Evolutionary conservation across 495 filamentous ascomycete species (phyloP).

Genomic region (Opeltia flavorubescens): DNA sequence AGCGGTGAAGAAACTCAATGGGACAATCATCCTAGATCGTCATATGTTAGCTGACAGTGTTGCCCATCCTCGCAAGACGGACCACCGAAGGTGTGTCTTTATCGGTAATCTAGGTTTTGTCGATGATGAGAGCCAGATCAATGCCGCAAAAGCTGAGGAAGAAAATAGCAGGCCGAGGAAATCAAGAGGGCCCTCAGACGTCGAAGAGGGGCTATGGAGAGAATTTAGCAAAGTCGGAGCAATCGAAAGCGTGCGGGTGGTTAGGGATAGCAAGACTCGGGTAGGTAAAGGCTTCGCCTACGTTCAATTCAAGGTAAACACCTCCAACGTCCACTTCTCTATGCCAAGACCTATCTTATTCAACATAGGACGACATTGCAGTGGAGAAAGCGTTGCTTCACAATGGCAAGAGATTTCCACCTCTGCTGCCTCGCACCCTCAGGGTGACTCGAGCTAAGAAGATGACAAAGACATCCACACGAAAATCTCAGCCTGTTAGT

Average conservation of each 20-base stretch:
- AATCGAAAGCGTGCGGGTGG: conserved; percentile 87
- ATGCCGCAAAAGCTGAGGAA: conserved; percentile 39
- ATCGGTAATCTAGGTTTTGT: conserved; percentile 95
- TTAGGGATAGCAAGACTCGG: conserved; percentile 74
- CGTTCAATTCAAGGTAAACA: conserved; percentile 68
- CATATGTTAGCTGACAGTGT: conserved; percentile 84
- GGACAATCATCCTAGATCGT: conserved; percentile 66
- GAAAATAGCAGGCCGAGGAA: conserved; percentile 45
- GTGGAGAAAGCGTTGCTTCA: conserved; percentile 80
- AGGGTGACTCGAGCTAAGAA: conserved; percentile 77
- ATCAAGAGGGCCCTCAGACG: conserved; percentile 58
- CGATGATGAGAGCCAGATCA: conserved; percentile 58
- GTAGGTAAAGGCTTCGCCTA: conserved; percentile 98
- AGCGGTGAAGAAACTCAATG: conserved; percentile 67
- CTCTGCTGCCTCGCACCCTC: conserved; percentile 75
- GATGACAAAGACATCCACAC: conserved; percentile 36
- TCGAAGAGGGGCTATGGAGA: conserved; percentile 92
- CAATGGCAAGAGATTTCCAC: conserved; percentile 83
- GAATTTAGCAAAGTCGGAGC: conserved; percentile 59
- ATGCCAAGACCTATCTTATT: not conserved
- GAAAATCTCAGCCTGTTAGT: conserved; percentile 31
- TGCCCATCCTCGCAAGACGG: conserved; percentile 69
- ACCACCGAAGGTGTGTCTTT: conserved; percentile 84
- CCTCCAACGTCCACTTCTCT: not conserved
- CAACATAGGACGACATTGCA: conserved; percentile 53